Conservation (phyloP, 106 monocot species). For the Gastrodia elata region DNA sequence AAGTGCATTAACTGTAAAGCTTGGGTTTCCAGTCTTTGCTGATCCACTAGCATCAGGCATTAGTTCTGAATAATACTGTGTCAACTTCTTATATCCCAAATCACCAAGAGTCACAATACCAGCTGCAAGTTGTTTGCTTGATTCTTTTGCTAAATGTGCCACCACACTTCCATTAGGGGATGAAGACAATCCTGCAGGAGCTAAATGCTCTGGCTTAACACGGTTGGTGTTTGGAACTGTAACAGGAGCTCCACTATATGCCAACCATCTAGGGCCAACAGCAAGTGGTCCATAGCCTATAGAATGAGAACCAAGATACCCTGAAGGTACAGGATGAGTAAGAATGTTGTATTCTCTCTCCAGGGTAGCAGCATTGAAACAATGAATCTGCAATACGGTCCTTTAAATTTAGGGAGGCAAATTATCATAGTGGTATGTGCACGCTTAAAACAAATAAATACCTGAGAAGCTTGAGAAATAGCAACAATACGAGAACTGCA, state of each 20-base stretch:
- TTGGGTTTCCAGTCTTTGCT: constrained; percentile 28
- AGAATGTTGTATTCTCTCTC: constrained; percentile 88
- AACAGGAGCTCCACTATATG: constrained; percentile 75
- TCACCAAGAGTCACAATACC: constrained; percentile 84
- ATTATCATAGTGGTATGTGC: background rate
- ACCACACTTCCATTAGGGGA: constrained; percentile 60
- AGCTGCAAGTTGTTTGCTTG: constrained; percentile 84
- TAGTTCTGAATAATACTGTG: constrained; percentile 67
- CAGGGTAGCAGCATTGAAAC: constrained; percentile 78
- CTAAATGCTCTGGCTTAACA: constrained; percentile 57
- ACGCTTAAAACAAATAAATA: constrained; percentile 12
- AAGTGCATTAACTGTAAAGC: constrained; percentile 27
- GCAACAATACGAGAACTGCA: constrained; percentile 79
- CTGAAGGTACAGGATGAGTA: constrained; percentile 45
- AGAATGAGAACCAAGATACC: constrained; percentile 35
- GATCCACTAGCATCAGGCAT: constrained; percentile 43
- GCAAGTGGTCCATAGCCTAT: constrained; percentile 88
- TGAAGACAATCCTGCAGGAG: constrained; percentile 13
- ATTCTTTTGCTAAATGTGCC: constrained; percentile 86
- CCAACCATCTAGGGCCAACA: constrained; percentile 85
- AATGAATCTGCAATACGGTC: constrained; percentile 70
- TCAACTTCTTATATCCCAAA: constrained; percentile 81
- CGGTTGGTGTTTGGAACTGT: constrained; percentile 40
- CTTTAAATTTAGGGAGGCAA: background rate
- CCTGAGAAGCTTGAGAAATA: constrained; percentile 75